Percentiles rank a stretch among this genome's conserved stretches.
These are phyloP conservation scores for Thielaviopsis populi DNA, from an alignment of 2,329 filamentous ascomycete genomes.

Conservation along the genomic window DNA sequence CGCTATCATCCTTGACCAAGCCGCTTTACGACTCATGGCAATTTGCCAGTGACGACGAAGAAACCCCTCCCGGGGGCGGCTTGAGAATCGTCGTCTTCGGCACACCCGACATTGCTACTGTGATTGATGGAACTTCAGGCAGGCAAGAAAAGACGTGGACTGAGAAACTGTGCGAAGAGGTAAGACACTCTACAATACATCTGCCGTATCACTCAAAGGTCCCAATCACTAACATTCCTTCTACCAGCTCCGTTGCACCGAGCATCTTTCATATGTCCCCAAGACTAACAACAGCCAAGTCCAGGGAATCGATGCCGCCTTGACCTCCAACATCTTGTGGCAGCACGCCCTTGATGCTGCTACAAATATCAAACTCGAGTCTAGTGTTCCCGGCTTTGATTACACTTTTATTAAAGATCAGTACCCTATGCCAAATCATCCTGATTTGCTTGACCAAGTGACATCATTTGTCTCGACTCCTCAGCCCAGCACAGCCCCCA, in stretches of 20 bases:
- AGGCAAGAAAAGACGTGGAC: conserved; percentile 29
- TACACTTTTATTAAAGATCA: conserved; percentile 30
- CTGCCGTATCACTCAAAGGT: not conserved
- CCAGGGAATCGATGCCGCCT: conserved; percentile 24
- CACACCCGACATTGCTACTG: conserved; percentile 29
- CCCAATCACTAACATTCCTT: not conserved
- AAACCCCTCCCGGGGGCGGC: conserved; percentile 22
- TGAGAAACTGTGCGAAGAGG: conserved; percentile 34
- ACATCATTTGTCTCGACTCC: conserved; percentile 30
- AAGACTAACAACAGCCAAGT: conserved; percentile 25
- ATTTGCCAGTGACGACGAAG: conserved; percentile 19
- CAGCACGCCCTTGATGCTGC: conserved; percentile 26
- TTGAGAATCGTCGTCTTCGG: conserved; percentile 39
- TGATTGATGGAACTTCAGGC: conserved; percentile 22
- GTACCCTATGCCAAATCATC: conserved; percentile 28
- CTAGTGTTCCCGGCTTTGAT: conserved; percentile 27
- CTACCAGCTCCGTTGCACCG: conserved; percentile 32
- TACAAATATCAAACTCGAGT: conserved; percentile 22
- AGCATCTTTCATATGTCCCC: conserved; percentile 33
- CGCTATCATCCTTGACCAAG: conserved; percentile 14
- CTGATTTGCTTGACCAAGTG: conserved; percentile 33
- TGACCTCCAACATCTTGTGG: conserved; percentile 39
- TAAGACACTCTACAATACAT: conserved; percentile 20
- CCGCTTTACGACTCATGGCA: conserved; percentile 20
- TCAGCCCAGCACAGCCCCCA: conserved; percentile 23